Percentiles rank a stretch among this genome's conserved stretches.
phyloP scores from a whole-genome alignment of 2,329 filamentous ascomycete species.

The Aspergillus ustus region DNA sequence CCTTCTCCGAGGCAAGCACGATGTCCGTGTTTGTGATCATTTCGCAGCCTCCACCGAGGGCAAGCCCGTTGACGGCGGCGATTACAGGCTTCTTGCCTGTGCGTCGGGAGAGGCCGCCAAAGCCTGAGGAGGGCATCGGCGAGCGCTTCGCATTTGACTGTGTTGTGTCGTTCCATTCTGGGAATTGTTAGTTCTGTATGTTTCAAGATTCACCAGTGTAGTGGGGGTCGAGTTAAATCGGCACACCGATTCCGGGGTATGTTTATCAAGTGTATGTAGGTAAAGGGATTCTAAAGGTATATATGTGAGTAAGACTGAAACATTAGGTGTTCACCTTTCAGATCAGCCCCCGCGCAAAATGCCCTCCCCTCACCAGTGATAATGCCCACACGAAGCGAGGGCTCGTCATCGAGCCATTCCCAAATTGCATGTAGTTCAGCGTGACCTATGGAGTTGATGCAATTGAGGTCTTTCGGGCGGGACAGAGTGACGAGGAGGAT shows the following conservation, averaged over 20 bases:
- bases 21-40: conserved; percentile 75
- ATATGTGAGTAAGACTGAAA: background rate
- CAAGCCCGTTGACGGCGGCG: conserved; percentile 75
- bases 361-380: conserved; percentile 49
- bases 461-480: conserved; percentile 49
- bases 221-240: background rate
- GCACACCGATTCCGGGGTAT: too few species aligned
- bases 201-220: background rate
- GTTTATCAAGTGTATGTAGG: background rate
- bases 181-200: conserved; percentile 1
- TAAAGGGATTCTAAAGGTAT: background rate
- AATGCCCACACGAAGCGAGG: conserved; percentile 44
- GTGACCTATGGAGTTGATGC: conserved; percentile 49
- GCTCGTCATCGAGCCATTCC: conserved; percentile 52
- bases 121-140: conserved; percentile 40
- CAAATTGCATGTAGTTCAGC: conserved; percentile 49
- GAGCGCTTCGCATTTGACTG: conserved; percentile 15
- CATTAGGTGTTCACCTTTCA: conserved; percentile 41
- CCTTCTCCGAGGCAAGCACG: conserved; percentile 61
- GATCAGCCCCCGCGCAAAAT: conserved; percentile 52
- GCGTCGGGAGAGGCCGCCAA: conserved; percentile 51
- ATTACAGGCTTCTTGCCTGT: conserved; percentile 70
- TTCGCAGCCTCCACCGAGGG: conserved; percentile 76
- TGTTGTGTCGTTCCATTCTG: conserved; percentile 41
- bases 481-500: conserved; percentile 55